A percentile compares a stretch with the other conserved stretches of the same genome.
Conservation (phyloP, 1,139 yeast species). For the Yamadazyma dendronema region DNA sequence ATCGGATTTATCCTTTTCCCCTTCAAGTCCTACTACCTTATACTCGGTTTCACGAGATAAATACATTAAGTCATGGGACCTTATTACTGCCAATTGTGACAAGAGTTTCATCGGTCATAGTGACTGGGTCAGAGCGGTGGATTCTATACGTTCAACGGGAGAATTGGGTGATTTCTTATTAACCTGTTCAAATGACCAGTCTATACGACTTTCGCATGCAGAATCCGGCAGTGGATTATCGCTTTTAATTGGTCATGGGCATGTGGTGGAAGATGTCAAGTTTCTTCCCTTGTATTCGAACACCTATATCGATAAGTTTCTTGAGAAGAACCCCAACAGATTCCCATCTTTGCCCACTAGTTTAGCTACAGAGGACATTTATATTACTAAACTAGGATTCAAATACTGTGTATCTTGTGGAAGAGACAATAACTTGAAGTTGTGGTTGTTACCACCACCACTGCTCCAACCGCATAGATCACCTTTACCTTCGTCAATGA, state of each 20-base stretch:
- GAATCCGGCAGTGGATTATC: conserved; percentile 69
- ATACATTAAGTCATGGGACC: conserved; percentile 75
- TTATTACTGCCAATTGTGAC: conserved; percentile 64
- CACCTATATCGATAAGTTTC: conserved; percentile 48
- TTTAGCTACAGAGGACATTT: conserved; percentile 25
- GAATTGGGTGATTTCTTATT: conserved; percentile 56
- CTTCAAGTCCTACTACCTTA: conserved; percentile 37
- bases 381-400: conserved; percentile 46
- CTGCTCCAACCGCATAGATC: conserved; percentile 49
- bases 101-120: conserved; percentile 74
- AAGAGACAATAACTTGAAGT: conserved; percentile 70
- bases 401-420: conserved; percentile 78
- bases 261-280: conserved; percentile 74
- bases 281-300: conserved; percentile 62
- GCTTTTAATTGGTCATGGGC: conserved; percentile 72
- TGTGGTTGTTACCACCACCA: conserved; percentile 78
- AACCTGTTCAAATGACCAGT: conserved; percentile 82
- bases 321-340: conserved; percentile 29
- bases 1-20: conserved; percentile 57
- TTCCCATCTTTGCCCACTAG: conserved; percentile 38
- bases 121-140: conserved; percentile 83
- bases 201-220: conserved; percentile 63
- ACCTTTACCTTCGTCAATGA: conserved; percentile 52
- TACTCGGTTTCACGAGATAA: conserved; percentile 79
- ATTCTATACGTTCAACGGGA: conserved; percentile 25